Evolutionary conservation across 2,329 filamentous ascomycete genomes (phyloP).

Genomic region (Penicillium sp.): DNA sequence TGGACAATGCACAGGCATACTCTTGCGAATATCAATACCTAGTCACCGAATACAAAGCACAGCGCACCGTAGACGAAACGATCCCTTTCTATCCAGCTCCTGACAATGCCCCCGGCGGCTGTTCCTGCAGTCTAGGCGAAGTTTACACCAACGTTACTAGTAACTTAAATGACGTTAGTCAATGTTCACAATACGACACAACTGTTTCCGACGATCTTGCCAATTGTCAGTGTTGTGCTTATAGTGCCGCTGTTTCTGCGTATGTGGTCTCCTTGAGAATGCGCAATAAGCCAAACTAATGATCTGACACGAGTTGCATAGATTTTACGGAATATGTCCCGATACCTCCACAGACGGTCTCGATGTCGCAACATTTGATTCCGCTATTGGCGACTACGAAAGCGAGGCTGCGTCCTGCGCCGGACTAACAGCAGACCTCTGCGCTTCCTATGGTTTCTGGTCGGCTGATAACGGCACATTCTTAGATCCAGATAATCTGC

Average conservation of each 20-base stretch:
- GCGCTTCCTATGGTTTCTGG: slow-evolving; percentile 19
- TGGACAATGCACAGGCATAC: slow-evolving; percentile 24
- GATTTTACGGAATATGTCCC: slow-evolving; percentile 30
- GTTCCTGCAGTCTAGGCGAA: slow-evolving; percentile 36
- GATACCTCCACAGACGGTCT: slow-evolving; percentile 22
- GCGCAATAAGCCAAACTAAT: not conserved
- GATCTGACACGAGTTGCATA: slow-evolving; percentile 1
- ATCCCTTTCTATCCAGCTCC: slow-evolving; percentile 40
- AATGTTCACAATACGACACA: not conserved
- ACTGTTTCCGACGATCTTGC: slow-evolving; percentile 16
- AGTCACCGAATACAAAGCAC: slow-evolving; percentile 30
- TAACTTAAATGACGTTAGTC: not conserved
- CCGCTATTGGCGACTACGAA: not conserved
- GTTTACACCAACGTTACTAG: slow-evolving; percentile 22
- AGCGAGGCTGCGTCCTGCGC: slow-evolving; percentile 7
- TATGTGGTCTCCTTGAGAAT: slow-evolving; percentile 17
- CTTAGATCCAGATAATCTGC: slow-evolving; percentile 19
- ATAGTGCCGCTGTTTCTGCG: slow-evolving; percentile 34
- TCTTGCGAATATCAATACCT: slow-evolving; percentile 40
- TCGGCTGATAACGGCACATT: slow-evolving; percentile 18
- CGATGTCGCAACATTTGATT: not conserved
- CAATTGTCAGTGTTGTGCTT: slow-evolving; percentile 32
- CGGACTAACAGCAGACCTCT: slow-evolving; percentile 18
- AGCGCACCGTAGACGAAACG: slow-evolving; percentile 28
- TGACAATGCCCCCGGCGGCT: slow-evolving; percentile 29